These are phyloP conservation scores for Trichoderma endophyticum DNA, from an alignment of 2,329 filamentous ascomycete genomes.

Conservation along the genomic window DNA sequence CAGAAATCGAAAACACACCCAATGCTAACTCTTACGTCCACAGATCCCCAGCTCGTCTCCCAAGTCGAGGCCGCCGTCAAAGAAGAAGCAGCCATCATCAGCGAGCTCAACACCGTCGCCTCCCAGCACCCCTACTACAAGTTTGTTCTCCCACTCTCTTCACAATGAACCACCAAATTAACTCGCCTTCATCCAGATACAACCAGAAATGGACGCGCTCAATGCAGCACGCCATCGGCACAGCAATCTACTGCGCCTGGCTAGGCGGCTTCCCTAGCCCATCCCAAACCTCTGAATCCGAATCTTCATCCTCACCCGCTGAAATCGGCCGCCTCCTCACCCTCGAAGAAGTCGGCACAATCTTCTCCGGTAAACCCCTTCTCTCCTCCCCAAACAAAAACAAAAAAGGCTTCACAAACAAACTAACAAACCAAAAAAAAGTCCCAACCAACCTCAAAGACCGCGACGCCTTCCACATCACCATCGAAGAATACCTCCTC, in stretches of 20 bases:
- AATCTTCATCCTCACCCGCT: constrained; percentile 40
- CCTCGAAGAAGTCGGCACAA: constrained; percentile 79
- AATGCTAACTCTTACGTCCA: neutral
- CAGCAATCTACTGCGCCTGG: constrained; percentile 63
- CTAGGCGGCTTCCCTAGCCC: constrained; percentile 65
- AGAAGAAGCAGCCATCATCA: constrained; percentile 68
- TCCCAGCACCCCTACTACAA: constrained; percentile 96
- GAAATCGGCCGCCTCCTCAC: constrained; percentile 69
- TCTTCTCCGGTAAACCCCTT: constrained; percentile 61
- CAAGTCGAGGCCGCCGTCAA: constrained; percentile 70
- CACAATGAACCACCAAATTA: neutral
- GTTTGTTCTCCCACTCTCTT: constrained; percentile 38
- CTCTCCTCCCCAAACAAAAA: neutral
- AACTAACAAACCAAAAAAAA: constrained; percentile 31
- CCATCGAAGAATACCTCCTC: constrained; percentile 94
- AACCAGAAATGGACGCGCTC: constrained; percentile 82
- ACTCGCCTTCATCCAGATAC: constrained; percentile 59
- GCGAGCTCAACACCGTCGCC: constrained; percentile 67
- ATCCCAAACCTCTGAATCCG: constrained; percentile 26
- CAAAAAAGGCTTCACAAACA: neutral
- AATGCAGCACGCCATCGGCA: constrained; percentile 72
- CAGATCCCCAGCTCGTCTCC: constrained; percentile 63
- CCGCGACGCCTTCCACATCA: constrained; percentile 86
- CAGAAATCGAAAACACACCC: too few species aligned
- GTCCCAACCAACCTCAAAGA: constrained; percentile 92